Percentiles rank a stretch among this genome's conserved stretches.
phyloP scores from a whole-genome alignment of 2,329 filamentous ascomycete species.

The Helminthosporium solani region DNA sequence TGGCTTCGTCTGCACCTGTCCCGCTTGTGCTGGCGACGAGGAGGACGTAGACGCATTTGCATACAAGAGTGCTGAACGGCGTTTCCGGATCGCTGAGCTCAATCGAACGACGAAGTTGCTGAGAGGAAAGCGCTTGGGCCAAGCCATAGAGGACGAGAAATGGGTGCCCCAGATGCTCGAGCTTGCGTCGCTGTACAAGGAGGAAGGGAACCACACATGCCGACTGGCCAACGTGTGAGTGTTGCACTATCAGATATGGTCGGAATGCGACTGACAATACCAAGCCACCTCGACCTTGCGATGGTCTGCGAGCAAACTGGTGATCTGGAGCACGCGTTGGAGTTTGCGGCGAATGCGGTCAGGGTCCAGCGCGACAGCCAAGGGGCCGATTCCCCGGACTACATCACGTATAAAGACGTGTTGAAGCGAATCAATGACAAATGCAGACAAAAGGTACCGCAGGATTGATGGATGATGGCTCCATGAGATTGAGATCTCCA shows the following conservation, averaged over 20 bases:
- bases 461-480: neutral
- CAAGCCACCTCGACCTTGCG: conserved; percentile 36
- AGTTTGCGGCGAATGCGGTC: conserved; percentile 27
- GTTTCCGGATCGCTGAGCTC: conserved; percentile 35
- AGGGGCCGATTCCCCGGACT: conserved; percentile 30
- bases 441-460: neutral
- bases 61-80: conserved; percentile 30
- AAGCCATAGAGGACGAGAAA: conserved; percentile 13
- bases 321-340: conserved; percentile 23
- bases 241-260: neutral
- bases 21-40: conserved; percentile 35
- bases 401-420: conserved; percentile 21
- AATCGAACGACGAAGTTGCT: conserved; percentile 28
- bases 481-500: no score
- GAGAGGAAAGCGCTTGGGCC: conserved; percentile 14
- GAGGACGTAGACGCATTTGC: conserved; percentile 29
- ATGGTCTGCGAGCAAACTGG: conserved; percentile 28
- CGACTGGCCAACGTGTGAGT: conserved; percentile 32
- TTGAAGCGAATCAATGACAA: conserved; percentile 22
- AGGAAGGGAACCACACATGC: conserved; percentile 26
- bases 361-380: conserved; percentile 29
- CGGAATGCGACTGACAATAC: conserved; percentile 3
- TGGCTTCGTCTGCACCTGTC: conserved; percentile 41
- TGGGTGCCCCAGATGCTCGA: conserved; percentile 28
- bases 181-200: conserved; percentile 27